phyloP scores from a whole-genome alignment of 1,284 basidiomycete genomes.

The Mycosarcoma mackinlayi region DNA sequence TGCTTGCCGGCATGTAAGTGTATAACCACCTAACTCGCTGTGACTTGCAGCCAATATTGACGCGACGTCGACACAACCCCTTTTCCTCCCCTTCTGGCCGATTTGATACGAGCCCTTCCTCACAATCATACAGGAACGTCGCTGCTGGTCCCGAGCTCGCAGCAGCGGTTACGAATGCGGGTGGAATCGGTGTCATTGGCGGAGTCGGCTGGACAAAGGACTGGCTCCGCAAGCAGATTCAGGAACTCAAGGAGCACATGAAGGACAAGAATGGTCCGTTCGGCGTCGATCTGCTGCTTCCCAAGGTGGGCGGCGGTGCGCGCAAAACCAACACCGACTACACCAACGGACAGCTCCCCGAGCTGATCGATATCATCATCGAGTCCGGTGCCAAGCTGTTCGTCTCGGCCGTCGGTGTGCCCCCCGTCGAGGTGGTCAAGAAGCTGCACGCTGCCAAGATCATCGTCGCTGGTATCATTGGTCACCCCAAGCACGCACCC shows the following conservation, averaged over 20 bases:
- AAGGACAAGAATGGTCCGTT: constrained; percentile 63
- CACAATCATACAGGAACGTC: constrained; percentile 51
- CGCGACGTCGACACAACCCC: neutral
- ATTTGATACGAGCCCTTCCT: neutral
- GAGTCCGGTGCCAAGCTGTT: constrained; percentile 60
- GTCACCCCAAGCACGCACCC: constrained; percentile 64
- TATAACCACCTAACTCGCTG: no score
- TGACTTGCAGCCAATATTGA: neutral
- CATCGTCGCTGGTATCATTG: constrained; percentile 76
- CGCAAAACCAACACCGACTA: constrained; percentile 65
- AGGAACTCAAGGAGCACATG: constrained; percentile 49
- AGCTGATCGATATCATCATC: constrained; percentile 61
- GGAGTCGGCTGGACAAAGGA: constrained; percentile 60
- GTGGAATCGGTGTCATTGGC: constrained; percentile 62
- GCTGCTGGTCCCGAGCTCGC: constrained; percentile 61
- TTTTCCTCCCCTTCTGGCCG: neutral
- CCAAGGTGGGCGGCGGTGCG: constrained; percentile 61
- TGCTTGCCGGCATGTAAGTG: constrained; percentile 77
- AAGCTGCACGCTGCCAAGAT: constrained; percentile 58
- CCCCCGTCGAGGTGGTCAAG: constrained; percentile 57
- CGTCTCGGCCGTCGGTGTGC: constrained; percentile 63
- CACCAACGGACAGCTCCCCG: constrained; percentile 55
- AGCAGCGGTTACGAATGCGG: constrained; percentile 61
- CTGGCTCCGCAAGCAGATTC: constrained; percentile 39
- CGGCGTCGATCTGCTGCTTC: constrained; percentile 62